A percentile compares a stretch with the other conserved stretches of the same genome.
Evolutionary conservation across 1,284 basidiomycete genomes (phyloP).

Genomic region (Cystobasidium pallidum): DNA sequence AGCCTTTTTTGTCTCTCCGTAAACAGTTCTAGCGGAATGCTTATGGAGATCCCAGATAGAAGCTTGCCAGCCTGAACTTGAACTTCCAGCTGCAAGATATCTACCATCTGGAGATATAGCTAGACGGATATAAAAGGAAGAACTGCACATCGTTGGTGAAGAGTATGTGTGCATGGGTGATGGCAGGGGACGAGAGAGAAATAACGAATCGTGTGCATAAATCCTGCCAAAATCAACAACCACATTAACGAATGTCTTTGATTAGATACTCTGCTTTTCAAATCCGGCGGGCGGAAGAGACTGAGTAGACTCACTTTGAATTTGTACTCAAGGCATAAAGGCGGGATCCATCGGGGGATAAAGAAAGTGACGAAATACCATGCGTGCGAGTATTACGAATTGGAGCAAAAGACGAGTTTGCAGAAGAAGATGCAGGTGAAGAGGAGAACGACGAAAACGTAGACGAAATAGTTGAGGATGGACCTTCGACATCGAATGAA

Average conservation of each 20-base stretch:
- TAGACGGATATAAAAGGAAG: conserved; percentile 51
- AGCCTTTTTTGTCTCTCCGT: conserved; percentile 36
- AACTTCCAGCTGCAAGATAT: conserved; percentile 49
- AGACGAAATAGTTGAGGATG: background rate
- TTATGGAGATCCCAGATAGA: conserved; percentile 32
- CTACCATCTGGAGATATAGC: conserved; percentile 50
- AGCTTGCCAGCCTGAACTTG: conserved; percentile 21
- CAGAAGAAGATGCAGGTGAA: background rate
- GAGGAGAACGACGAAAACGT: background rate
- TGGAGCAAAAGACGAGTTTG: conserved; percentile 5
- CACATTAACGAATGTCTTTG: no score
- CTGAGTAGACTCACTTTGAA: conserved; percentile 43
- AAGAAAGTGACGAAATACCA: conserved; percentile 50
- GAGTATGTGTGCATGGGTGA: conserved; percentile 45
- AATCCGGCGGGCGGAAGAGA: background rate
- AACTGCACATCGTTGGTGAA: conserved; percentile 29
- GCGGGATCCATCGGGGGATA: conserved; percentile 50
- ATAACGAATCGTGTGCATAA: conserved; percentile 47
- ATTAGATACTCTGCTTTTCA: no score
- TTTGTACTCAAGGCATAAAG: conserved; percentile 51
- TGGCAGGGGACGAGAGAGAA: conserved; percentile 46
- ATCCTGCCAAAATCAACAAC: conserved; percentile 42
- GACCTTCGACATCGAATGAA: conserved; percentile 9
- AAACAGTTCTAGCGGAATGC: conserved; percentile 10
- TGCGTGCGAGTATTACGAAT: conserved; percentile 44